Evolutionary conservation across 2,329 filamentous ascomycete genomes (phyloP).

Genomic region (Mycocentrospora acerina): DNA sequence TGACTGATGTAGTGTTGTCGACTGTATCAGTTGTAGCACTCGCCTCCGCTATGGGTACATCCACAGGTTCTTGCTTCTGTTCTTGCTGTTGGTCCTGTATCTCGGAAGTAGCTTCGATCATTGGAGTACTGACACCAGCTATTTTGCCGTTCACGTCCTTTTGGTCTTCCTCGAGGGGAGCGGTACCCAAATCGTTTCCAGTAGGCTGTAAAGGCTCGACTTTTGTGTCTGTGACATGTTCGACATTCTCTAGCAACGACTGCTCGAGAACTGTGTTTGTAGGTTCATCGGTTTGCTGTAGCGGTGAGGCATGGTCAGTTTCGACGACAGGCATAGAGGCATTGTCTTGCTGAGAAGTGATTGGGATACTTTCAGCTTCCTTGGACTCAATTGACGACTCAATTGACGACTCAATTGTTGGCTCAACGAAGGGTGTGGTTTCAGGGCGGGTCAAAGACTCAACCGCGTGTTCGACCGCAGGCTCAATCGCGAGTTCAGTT

Average conservation of each 20-base stretch:
- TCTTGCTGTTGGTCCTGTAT: background rate
- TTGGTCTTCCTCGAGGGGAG: slow-evolving; percentile 13
- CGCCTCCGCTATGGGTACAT: background rate
- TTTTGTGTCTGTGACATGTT: slow-evolving; percentile 16
- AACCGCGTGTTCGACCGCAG: too few relatives aligned
- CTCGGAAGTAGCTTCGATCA: slow-evolving; percentile 10
- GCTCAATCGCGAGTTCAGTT: too few relatives aligned
- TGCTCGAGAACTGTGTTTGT: background rate
- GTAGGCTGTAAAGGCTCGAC: slow-evolving; percentile 3
- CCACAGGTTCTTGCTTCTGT: slow-evolving; percentile 2
- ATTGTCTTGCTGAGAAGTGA: background rate
- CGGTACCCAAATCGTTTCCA: slow-evolving; percentile 7
- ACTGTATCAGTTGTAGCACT: background rate
- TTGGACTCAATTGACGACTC: background rate
- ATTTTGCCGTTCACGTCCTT: slow-evolving; percentile 22
- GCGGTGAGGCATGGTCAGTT: background rate
- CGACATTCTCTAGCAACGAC: background rate
- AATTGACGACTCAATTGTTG: too few relatives aligned
- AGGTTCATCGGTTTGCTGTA: background rate
- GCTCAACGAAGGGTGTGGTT: too few relatives aligned
- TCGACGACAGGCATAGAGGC: background rate
- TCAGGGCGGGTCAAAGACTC: too few relatives aligned
- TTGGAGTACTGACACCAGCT: slow-evolving; percentile 7
- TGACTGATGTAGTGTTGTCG: background rate
- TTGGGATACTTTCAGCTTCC: background rate